Base-by-base conservation (phyloP, 1,284 basidiomycete species). In the Papiliotrema nemorosa region DNA sequence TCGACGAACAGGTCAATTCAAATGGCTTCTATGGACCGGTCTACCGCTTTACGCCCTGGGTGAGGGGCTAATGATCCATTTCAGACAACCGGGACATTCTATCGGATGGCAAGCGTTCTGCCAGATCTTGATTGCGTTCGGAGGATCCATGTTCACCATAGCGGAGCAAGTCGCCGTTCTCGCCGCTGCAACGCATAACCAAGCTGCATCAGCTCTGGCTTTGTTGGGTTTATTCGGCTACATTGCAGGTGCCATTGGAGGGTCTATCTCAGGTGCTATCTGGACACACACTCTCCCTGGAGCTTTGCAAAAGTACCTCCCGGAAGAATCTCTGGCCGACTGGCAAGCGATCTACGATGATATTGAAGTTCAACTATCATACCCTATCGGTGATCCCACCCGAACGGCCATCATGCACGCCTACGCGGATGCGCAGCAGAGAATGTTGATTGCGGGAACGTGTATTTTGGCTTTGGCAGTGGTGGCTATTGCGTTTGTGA, bases 41-140 rank as follows among this genome's bases (percentile, higher is more conserved):
- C 58, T 71, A 14, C 63, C 64, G 31, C 52, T 75, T 34, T 74
- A 70, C 66, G 57, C 69, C 34, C 52, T 77, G 26, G 73, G 73
- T 7, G 67, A 67, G 44, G 76, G 75, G 4, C 58, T 77, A 10
- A 62, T 78, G 54, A 72, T 76, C 47, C 60, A 65, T 43, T 76
- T 67, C 66, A 66, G 76, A 29, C 63, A 65, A 34, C 69, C 65
- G 3, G 58, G 57, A n/a, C 54, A 63, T 12, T 43, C 47, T 2
- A 45, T 55, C 33, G 59, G 59, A 2, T 63, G 59, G 37, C 55
- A 63, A 9, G 62, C 69, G 27, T 65, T 76, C 39, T 67, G 60
- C 33, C 71, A 76, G 54, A 60, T 77, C 50, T 57, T 77, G 47
- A 65, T 77, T 43, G 73, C 73, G n/a, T 40, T 76, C 40, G 75